Conservation (phyloP, 306 rosid species). For the Medicago truncatula region DNA sequence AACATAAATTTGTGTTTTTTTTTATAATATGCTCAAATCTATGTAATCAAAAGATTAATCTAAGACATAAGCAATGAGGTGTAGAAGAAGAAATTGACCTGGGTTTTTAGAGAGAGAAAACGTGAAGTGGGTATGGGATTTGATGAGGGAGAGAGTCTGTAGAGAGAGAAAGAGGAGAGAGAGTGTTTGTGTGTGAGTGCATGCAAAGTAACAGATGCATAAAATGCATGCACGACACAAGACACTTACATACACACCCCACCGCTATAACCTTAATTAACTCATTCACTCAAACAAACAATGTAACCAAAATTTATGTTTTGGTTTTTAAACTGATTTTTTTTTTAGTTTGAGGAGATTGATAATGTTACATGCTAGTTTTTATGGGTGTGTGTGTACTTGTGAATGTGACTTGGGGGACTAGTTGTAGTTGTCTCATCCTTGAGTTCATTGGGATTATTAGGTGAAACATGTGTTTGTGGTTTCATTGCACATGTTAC, state of each 20-base stretch:
- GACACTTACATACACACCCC: constrained; percentile 50
- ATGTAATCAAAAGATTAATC: constrained; percentile 9
- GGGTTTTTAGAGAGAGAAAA: constrained; percentile 54
- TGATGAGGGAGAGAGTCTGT: background rate
- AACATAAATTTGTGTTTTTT: constrained; percentile 19
- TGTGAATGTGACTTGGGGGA: constrained; percentile 18
- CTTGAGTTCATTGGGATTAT: constrained; percentile 29
- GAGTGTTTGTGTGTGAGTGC: constrained; percentile 70
- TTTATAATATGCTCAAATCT: constrained; percentile 5
- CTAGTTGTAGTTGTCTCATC: constrained; percentile 21
- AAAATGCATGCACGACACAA: constrained; percentile 99
- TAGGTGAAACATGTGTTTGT: constrained; percentile 42
- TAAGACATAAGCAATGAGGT: constrained; percentile 4
- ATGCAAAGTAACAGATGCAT: constrained; percentile 90
- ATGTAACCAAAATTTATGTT: constrained; percentile 45
- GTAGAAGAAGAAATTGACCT: constrained; percentile 47
- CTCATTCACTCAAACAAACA: constrained; percentile 20
- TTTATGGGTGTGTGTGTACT: background rate
- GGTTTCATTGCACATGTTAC: constrained; percentile 49
- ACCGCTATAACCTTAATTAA: constrained; percentile 49
- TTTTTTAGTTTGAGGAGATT: constrained; percentile 22
- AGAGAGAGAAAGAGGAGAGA: constrained; percentile 41
- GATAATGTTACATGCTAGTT: constrained; percentile 46
- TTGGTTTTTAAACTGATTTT: constrained; percentile 3
- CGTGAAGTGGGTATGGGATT: constrained; percentile 35